Evolutionary conservation across 352 stramenopile species (phyloP).

Genomic region (Phytophthora niederhauseri): DNA sequence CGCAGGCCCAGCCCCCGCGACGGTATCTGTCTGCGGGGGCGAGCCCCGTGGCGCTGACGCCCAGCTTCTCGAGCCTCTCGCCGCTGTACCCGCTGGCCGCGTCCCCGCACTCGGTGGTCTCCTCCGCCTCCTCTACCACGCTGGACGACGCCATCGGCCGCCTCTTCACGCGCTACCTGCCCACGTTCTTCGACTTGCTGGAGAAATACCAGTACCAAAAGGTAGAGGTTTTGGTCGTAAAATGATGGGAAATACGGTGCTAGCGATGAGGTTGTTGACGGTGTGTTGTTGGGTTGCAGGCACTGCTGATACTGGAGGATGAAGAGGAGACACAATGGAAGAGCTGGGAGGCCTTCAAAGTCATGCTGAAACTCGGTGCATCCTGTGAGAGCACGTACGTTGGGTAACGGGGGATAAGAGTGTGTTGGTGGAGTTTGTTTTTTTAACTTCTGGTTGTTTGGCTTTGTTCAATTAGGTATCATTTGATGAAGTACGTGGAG

Average conservation of each 20-base stretch:
- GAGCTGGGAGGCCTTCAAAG: slow-evolving; percentile 51
- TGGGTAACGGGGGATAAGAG: too few species aligned
- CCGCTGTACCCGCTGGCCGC: slow-evolving; percentile 46
- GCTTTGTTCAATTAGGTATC: slow-evolving; percentile 40
- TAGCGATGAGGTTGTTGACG: neutral
- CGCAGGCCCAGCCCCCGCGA: slow-evolving; percentile 16
- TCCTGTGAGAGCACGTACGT: slow-evolving; percentile 74
- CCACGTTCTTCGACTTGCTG: slow-evolving; percentile 65
- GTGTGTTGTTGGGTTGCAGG: slow-evolving; percentile 26
- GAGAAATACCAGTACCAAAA: slow-evolving; percentile 71
- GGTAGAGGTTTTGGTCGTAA: neutral
- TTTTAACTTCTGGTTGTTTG: neutral
- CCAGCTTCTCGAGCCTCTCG: slow-evolving; percentile 48
- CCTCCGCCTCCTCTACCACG: slow-evolving; percentile 21
- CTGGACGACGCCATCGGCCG: slow-evolving; percentile 55
- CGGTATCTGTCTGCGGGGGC: slow-evolving; percentile 46
- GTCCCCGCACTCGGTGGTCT: slow-evolving; percentile 29
- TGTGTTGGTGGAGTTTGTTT: neutral
- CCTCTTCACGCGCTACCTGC: slow-evolving; percentile 59
- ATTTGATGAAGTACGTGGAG: slow-evolving; percentile 76
- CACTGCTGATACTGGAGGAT: slow-evolving; percentile 46
- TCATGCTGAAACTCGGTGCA: slow-evolving; percentile 64
- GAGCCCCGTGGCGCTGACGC: slow-evolving; percentile 52
- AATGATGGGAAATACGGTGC: neutral
- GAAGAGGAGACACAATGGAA: slow-evolving; percentile 53